phyloP scores from a whole-genome alignment of 2,329 filamentous ascomycete species.

The Botryotinia calthae region DNA sequence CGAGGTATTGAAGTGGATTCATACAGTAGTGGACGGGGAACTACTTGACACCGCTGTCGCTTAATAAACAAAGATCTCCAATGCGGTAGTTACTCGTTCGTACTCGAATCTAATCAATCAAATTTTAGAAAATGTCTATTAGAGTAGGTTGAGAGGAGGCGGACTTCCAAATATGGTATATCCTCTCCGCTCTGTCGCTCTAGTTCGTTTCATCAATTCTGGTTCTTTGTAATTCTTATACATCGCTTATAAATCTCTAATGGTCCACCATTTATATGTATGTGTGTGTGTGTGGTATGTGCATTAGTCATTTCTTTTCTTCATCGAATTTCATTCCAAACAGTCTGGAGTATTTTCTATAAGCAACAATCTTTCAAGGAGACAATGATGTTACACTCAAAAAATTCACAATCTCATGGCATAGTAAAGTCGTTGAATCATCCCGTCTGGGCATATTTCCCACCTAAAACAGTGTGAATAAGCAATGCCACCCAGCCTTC shows the following conservation, averaged over 20 bases:
- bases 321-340: not conserved
- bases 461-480: not conserved
- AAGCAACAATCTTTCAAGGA: not conserved
- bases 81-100: not conserved
- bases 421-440: not conserved
- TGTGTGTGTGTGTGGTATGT: not conserved
- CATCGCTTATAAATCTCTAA: not conserved
- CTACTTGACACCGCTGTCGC: not conserved
- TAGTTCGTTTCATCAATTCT: not conserved
- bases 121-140: not conserved
- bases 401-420: not conserved
- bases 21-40: not conserved
- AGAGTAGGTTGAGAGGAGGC: not conserved
- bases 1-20: not conserved
- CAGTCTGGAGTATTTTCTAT: not conserved
- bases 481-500: not conserved
- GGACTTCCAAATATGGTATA: not conserved
- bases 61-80: not conserved
- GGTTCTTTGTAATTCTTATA: not conserved
- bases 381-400: not conserved
- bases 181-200: not conserved
- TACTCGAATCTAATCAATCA: not conserved
- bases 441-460: not conserved
- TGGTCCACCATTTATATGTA: not conserved
- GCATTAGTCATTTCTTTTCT: not conserved